phyloP scores from a whole-genome alignment of 768 basidiomycete species.

The Lyophyllum atratum region DNA sequence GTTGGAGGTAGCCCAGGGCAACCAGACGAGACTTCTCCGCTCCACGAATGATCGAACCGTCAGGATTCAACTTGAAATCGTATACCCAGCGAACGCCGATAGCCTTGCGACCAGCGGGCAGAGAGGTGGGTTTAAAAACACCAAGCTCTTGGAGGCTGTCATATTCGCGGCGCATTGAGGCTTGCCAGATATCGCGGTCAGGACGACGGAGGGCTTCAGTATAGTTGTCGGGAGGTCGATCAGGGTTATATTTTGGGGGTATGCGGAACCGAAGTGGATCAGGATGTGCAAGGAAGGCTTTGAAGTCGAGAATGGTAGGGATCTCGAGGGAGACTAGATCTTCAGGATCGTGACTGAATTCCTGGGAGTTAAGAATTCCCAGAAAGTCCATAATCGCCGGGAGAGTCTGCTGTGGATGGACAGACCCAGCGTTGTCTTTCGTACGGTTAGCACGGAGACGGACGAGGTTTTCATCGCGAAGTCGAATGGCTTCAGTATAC shows the following conservation, averaged over 20 bases:
- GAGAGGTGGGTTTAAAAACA: too few species aligned
- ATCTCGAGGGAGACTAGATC: neutral
- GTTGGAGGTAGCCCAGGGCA: constrained; percentile 11
- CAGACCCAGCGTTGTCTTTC: neutral
- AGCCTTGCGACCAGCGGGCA: neutral
- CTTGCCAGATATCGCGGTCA: neutral
- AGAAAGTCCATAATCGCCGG: neutral
- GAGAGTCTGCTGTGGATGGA: neutral
- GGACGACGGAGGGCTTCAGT: neutral
- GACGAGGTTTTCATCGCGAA: neutral
- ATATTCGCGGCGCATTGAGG: too few species aligned
- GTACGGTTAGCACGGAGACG: neutral
- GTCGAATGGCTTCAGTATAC: neutral
- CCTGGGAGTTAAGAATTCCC: neutral
- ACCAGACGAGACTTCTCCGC: constrained; percentile 25
- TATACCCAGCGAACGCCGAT: constrained; percentile 32
- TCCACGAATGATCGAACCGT: constrained; percentile 30
- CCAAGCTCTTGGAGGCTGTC: too few species aligned
- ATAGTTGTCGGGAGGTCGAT: neutral
- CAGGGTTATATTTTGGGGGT: neutral
- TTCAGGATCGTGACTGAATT: neutral
- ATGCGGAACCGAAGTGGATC: neutral
- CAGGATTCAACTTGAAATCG: constrained; percentile 35
- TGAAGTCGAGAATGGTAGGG: neutral
- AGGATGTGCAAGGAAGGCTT: neutral